Evolutionary conservation across 441 rosid species (phyloP).

Genomic region (Daphne laureola): DNA sequence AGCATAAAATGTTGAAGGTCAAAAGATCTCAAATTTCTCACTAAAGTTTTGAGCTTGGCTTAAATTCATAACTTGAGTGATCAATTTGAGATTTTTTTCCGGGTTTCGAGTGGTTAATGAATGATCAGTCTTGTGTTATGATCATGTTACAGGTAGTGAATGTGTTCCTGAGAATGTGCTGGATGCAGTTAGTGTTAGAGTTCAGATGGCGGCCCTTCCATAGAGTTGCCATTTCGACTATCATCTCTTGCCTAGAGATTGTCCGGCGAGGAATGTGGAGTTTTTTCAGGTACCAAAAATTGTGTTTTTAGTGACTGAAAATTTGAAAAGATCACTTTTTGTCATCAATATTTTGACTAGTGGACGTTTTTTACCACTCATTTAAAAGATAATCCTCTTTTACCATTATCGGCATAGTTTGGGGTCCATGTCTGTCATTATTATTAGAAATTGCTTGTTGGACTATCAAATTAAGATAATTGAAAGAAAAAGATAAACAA

Average conservation of each 20-base stretch:
- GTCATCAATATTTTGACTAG: no score
- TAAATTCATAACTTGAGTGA: neutral
- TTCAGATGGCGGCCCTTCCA: conserved; percentile 36
- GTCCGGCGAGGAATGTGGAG: conserved; percentile 64
- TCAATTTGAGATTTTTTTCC: neutral
- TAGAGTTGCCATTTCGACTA: conserved; percentile 31
- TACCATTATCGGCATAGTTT: no score
- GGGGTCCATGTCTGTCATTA: no score
- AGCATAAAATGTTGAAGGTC: neutral
- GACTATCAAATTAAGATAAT: no score
- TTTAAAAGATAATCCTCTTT: no score
- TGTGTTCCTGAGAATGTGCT: conserved; percentile 42
- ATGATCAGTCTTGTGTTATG: neutral
- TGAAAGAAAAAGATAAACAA: no score
- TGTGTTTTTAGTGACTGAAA: no score
- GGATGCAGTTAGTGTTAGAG: conserved; percentile 58
- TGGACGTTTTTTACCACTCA: no score
- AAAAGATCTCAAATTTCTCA: neutral
- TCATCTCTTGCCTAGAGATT: conserved; percentile 48
- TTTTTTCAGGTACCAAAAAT: conserved; percentile 50
- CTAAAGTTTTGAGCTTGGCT: neutral
- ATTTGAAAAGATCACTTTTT: no score
- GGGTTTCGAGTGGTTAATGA: no score
- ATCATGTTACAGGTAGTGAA: conserved; percentile 34
- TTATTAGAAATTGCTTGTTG: no score